These are phyloP conservation scores for Firmiana major DNA, from an alignment of 345 rosid genomes.

Conservation along the genomic window DNA sequence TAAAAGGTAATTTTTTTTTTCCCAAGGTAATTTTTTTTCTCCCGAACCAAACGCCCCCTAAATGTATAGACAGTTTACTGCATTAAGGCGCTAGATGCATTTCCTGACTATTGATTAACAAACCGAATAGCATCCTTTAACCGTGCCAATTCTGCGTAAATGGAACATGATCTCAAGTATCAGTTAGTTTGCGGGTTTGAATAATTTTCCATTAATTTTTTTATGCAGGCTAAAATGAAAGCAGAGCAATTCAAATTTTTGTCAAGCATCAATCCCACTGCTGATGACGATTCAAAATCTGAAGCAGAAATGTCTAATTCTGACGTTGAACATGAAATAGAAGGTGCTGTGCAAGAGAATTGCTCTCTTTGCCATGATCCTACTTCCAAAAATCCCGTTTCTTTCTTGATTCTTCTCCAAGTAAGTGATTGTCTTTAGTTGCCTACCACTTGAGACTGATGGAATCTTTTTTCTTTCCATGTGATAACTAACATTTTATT, in stretches of 20 bases:
- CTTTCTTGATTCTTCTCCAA: conserved; percentile 89
- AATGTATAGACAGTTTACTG: background rate
- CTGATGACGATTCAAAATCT: conserved; percentile 41
- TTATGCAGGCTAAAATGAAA: conserved; percentile 89
- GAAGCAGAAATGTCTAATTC: conserved; percentile 41
- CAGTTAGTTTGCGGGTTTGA: conserved; percentile 15
- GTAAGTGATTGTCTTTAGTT: conserved; percentile 35
- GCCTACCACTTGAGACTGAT: conserved; percentile 9
- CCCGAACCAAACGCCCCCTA: no score
- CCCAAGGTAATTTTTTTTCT: no score
- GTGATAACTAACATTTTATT: conserved; percentile 17
- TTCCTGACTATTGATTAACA: background rate
- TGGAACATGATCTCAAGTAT: background rate
- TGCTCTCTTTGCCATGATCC: conserved; percentile 91
- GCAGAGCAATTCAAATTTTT: conserved; percentile 92
- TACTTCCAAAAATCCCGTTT: conserved; percentile 64
- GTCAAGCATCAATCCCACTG: conserved; percentile 50
- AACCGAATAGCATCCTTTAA: background rate
- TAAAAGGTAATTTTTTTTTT: no score
- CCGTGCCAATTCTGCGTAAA: background rate
- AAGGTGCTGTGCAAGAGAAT: conserved; percentile 50
- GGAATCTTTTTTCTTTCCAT: background rate
- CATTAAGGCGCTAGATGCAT: background rate
- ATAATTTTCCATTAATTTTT: conserved; percentile 16
- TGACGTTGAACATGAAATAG: conserved; percentile 35